Evolutionary conservation across 2,329 filamentous ascomycete species (phyloP).

Genomic region (Colletotrichum filicis): DNA sequence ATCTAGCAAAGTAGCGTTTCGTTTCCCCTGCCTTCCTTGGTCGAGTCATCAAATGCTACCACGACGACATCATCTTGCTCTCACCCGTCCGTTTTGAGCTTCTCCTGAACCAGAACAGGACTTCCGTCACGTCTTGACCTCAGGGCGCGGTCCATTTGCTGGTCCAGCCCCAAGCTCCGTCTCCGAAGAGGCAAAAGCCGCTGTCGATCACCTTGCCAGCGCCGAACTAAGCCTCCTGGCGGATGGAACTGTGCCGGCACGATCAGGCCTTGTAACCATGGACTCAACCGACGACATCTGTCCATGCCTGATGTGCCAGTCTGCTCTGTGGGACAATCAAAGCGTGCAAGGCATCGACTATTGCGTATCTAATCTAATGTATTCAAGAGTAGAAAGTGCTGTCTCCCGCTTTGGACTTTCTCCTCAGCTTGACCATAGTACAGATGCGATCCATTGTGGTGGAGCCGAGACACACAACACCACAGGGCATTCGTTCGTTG

Average conservation of each 20-base stretch:
- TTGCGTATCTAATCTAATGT: not conserved
- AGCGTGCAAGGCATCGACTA: not conserved
- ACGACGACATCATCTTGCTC: slow-evolving; percentile 25
- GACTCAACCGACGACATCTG: slow-evolving; percentile 9
- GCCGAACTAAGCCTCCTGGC: slow-evolving; percentile 22
- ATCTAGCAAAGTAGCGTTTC: not conserved
- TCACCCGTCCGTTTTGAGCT: slow-evolving; percentile 9
- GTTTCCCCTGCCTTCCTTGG: slow-evolving; percentile 14
- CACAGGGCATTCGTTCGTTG: not conserved
- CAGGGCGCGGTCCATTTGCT: slow-evolving; percentile 7
- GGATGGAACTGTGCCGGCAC: slow-evolving; percentile 20
- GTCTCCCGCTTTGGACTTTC: not conserved
- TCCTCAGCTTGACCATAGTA: not conserved
- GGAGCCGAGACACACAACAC: not conserved
- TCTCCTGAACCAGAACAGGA: slow-evolving; percentile 12
- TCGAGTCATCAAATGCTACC: slow-evolving; percentile 6
- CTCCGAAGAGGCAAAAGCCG: slow-evolving; percentile 26
- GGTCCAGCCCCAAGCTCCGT: slow-evolving; percentile 15
- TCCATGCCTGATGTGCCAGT: not conserved
- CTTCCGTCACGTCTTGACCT: slow-evolving; percentile 14
- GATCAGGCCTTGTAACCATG: slow-evolving; percentile 2
- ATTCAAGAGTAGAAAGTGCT: not conserved
- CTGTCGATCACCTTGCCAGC: slow-evolving; percentile 27
- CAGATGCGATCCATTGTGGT: not conserved
- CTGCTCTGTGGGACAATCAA: not conserved